phyloP scores from a whole-genome alignment of 2,329 filamentous ascomycete species.

The Massarina eburnea region DNA sequence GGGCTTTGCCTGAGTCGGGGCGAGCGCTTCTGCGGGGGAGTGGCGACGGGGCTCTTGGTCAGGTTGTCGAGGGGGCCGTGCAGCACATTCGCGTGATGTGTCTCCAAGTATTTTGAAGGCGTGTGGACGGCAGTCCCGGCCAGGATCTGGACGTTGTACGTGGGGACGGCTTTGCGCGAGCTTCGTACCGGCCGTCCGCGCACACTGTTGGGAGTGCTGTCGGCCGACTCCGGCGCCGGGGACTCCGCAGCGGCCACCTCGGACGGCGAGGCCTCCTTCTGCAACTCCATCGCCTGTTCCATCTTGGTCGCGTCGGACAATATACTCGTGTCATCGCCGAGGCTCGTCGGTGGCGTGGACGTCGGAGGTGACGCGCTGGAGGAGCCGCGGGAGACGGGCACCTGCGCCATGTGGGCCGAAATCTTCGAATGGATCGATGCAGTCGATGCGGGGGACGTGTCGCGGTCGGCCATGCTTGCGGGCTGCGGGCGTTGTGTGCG shows the following conservation, averaged over 20 bases:
- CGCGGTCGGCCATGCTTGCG: conserved; percentile 35
- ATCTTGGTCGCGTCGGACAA: conserved; percentile 42
- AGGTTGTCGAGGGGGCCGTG: conserved; percentile 26
- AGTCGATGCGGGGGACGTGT: conserved; percentile 42
- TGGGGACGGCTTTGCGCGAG: conserved; percentile 59
- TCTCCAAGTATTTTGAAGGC: conserved; percentile 47
- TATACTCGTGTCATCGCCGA: conserved; percentile 64
- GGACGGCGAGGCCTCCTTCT: conserved; percentile 18
- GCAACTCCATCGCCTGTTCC: conserved; percentile 26
- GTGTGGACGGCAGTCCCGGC: conserved; percentile 64
- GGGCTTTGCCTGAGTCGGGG: conserved; percentile 13
- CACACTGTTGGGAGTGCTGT: conserved; percentile 23
- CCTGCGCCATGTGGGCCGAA: conserved; percentile 36
- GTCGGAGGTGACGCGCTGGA: conserved; percentile 57
- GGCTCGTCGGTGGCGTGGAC: conserved; percentile 68
- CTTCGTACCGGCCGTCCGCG: conserved; percentile 47
- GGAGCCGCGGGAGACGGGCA: conserved; percentile 40
- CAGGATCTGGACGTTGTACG: conserved; percentile 68
- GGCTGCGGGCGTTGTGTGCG: conserved; percentile 21
- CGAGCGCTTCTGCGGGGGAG: conserved; percentile 23
- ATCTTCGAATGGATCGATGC: conserved; percentile 48
- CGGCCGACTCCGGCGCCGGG: conserved; percentile 13
- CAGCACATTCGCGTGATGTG: conserved; percentile 41
- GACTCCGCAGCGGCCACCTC: conserved; percentile 17
- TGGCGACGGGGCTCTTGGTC: conserved; percentile 11